A percentile compares a stretch with the other conserved stretches of the same genome.
phyloP scores from a whole-genome alignment of 129 eudicot species.

The Pulicaria dysenterica region DNA sequence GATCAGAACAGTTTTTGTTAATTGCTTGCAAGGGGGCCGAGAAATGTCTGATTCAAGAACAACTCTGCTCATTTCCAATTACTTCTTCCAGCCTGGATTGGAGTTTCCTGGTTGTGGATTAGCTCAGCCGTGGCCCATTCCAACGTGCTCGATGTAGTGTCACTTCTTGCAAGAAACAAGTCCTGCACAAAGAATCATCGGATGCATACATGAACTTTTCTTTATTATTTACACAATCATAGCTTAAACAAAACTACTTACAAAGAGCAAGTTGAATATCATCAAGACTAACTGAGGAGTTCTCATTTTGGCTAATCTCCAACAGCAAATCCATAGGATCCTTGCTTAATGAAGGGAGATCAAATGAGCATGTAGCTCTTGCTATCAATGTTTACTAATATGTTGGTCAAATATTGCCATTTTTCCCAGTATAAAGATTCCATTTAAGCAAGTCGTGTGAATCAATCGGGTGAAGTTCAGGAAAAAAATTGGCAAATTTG shows the following conservation, averaged over 20 bases:
- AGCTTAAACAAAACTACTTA: slow-evolving; percentile 20
- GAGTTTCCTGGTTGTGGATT: slow-evolving; percentile 36
- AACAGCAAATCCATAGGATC: slow-evolving; percentile 35
- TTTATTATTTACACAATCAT: neutral
- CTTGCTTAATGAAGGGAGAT: slow-evolving; percentile 1
- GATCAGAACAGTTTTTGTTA: too few relatives aligned
- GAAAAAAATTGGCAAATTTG: slow-evolving; percentile 37
- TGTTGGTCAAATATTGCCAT: slow-evolving; percentile 33
- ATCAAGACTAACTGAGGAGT: slow-evolving; percentile 8
- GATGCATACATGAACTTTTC: too few relatives aligned
- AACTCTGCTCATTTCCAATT: slow-evolving; percentile 4
- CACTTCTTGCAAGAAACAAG: slow-evolving; percentile 46
- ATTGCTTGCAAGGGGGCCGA: slow-evolving; percentile 43
- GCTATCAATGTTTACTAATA: slow-evolving; percentile 15
- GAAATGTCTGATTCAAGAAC: slow-evolving; percentile 55
- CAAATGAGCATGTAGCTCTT: neutral
- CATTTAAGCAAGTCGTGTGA: slow-evolving; percentile 18
- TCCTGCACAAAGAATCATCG: slow-evolving; percentile 24
- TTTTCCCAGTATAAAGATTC: neutral
- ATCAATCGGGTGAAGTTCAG: slow-evolving; percentile 27
- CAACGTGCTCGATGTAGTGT: slow-evolving; percentile 50
- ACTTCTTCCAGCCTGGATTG: slow-evolving; percentile 34
- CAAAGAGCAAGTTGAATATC: slow-evolving; percentile 31
- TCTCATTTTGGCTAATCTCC: slow-evolving; percentile 17
- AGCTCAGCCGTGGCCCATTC: slow-evolving; percentile 72